These are phyloP conservation scores for Lyophyllum shimeji DNA, from an alignment of 768 basidiomycete genomes.

Conservation along the genomic window DNA sequence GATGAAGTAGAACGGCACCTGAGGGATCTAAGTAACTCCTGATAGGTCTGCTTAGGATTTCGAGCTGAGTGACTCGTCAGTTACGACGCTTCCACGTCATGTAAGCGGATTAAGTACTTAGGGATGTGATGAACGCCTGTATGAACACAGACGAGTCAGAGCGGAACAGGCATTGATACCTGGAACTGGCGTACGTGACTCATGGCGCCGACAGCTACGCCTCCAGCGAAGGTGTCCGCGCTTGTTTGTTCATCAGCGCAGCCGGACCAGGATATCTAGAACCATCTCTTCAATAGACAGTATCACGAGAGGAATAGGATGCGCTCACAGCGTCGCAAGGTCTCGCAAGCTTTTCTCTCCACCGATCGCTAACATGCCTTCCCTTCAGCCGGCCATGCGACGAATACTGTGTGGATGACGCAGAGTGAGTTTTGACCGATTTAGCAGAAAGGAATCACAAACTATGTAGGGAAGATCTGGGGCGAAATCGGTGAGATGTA, in stretches of 20 bases:
- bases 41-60: slow-evolving; percentile 63
- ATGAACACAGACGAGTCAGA: background rate
- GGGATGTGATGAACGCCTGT: slow-evolving; percentile 60
- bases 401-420: slow-evolving; percentile 45
- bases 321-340: slow-evolving; percentile 67
- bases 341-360: slow-evolving; percentile 46
- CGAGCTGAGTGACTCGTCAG: slow-evolving; percentile 24
- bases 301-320: background rate
- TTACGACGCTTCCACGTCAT: background rate
- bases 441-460: slow-evolving; percentile 14
- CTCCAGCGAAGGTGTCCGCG: slow-evolving; percentile 64
- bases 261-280: slow-evolving; percentile 68
- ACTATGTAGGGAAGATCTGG: slow-evolving; percentile 52
- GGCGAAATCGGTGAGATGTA: background rate
- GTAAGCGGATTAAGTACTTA: slow-evolving; percentile 33
- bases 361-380: slow-evolving; percentile 32
- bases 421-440: background rate
- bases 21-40: slow-evolving; percentile 56
- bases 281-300: background rate
- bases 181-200: slow-evolving; percentile 53
- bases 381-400: slow-evolving; percentile 55
- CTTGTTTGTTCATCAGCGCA: slow-evolving; percentile 74
- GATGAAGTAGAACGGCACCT: slow-evolving; percentile 36
- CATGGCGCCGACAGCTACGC: slow-evolving; percentile 76
- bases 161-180: background rate